Percentiles rank a stretch among this genome's conserved stretches.
phyloP scores from a whole-genome alignment of 768 basidiomycete species.

The Hemileccinum impolitum region DNA sequence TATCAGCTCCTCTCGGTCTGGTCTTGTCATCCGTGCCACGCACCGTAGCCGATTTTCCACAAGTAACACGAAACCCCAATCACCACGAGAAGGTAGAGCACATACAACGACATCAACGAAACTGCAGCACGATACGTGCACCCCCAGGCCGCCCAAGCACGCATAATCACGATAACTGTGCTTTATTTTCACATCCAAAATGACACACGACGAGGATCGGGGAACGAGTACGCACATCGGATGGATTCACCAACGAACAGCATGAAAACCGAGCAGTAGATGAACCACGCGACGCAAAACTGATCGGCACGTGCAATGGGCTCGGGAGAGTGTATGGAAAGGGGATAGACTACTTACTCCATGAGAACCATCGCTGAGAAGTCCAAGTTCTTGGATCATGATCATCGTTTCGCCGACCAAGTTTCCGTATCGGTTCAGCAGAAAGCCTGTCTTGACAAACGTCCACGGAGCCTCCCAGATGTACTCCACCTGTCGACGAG shows the following conservation, averaged over 20 bases:
- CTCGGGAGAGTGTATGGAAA: neutral
- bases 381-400: conserved; percentile 1
- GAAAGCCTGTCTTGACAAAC: conserved; percentile 8
- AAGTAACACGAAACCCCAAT: conserved; percentile 5
- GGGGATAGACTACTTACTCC: neutral
- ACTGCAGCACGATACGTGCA: conserved; percentile 4
- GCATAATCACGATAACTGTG: conserved; percentile 17
- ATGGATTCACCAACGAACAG: conserved; percentile 12
- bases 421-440: conserved; percentile 18
- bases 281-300: conserved; percentile 9
- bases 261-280: conserved; percentile 9
- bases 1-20: neutral
- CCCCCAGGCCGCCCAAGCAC: conserved; percentile 21
- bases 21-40: neutral
- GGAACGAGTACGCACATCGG: conserved; percentile 8
- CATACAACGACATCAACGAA: conserved; percentile 8
- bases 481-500: conserved; percentile 5
- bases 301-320: neutral
- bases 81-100: conserved; percentile 2
- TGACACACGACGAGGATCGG: neutral
- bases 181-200: neutral
- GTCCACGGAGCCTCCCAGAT: conserved; percentile 18
- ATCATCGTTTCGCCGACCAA: conserved; percentile 11
- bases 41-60: conserved; percentile 4
- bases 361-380: conserved; percentile 1